phyloP scores from a whole-genome alignment of 768 basidiomycete species.

The Lactarius vividus region DNA sequence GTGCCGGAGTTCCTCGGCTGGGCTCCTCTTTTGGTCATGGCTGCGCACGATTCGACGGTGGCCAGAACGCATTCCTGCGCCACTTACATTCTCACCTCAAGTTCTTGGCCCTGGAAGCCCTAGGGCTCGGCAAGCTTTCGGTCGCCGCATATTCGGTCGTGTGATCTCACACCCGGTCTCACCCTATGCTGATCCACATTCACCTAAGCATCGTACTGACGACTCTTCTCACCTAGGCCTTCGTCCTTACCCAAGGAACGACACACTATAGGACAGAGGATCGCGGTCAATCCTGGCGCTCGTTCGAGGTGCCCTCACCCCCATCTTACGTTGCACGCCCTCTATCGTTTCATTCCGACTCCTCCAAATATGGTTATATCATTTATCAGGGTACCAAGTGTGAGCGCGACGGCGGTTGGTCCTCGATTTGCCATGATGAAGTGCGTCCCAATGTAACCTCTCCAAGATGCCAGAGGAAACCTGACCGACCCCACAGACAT shows the following conservation, averaged over 20 bases:
- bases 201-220: neutral
- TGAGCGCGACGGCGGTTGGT: conserved; percentile 48
- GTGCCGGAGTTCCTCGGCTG: neutral
- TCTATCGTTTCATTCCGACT: conserved; percentile 84
- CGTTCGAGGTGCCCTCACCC: conserved; percentile 63
- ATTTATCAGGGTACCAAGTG: conserved; percentile 78
- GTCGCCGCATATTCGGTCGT: neutral
- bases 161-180: neutral
- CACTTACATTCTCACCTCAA: neutral
- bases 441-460: conserved; percentile 38
- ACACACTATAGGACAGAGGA: conserved; percentile 89
- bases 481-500: conserved; percentile 55
- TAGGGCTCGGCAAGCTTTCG: neutral
- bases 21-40: neutral
- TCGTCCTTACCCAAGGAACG: conserved; percentile 70
- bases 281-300: conserved; percentile 82
- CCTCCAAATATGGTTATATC: conserved; percentile 66
- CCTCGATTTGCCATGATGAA: conserved; percentile 65
- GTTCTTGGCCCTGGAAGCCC: neutral
- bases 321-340: conserved; percentile 61
- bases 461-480: neutral
- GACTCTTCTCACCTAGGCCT: conserved; percentile 55
- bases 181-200: neutral
- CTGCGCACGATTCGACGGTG: neutral
- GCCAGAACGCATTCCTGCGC: neutral